A percentile compares a stretch with the other conserved stretches of the same genome.
Conservation (phyloP, 1,284 basidiomycete species). For the Cystobasidium pallidum region DNA sequence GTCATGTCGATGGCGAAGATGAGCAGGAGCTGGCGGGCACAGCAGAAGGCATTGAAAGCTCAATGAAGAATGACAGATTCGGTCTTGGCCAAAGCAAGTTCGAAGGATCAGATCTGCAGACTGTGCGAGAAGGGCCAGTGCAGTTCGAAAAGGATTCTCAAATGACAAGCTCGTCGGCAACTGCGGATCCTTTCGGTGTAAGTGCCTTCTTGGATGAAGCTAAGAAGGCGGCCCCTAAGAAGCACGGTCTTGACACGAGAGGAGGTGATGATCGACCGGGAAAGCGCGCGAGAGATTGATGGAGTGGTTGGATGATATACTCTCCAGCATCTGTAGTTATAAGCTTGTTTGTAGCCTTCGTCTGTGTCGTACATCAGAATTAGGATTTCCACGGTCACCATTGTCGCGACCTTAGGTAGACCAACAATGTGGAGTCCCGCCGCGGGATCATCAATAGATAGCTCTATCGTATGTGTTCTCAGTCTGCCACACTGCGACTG, state of each 20-base stretch:
- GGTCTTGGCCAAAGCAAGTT: constrained; percentile 87
- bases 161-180: constrained; percentile 44
- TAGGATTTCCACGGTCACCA: too few relatives aligned
- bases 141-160: constrained; percentile 96
- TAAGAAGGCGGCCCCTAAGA: constrained; percentile 81
- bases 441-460: too few relatives aligned
- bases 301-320: too few relatives aligned
- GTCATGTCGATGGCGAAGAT: constrained; percentile 71
- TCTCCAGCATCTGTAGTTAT: background rate
- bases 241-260: constrained; percentile 62
- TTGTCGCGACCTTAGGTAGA: too few relatives aligned
- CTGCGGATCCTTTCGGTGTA: constrained; percentile 90
- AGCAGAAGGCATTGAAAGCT: constrained; percentile 86
- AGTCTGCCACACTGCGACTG: too few relatives aligned
- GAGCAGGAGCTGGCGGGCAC: constrained; percentile 84
- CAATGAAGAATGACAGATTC: constrained; percentile 91
- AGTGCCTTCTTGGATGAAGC: constrained; percentile 97
- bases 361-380: background rate
- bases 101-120: constrained; percentile 80
- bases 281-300: constrained; percentile 27
- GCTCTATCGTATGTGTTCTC: too few relatives aligned
- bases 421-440: too few relatives aligned
- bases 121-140: constrained; percentile 84
- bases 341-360: background rate
- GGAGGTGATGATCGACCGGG: constrained; percentile 28